These are phyloP conservation scores for Paramecium sonneborni DNA, from an alignment of 73 alveolate genomes.

Conservation along the genomic window DNA sequence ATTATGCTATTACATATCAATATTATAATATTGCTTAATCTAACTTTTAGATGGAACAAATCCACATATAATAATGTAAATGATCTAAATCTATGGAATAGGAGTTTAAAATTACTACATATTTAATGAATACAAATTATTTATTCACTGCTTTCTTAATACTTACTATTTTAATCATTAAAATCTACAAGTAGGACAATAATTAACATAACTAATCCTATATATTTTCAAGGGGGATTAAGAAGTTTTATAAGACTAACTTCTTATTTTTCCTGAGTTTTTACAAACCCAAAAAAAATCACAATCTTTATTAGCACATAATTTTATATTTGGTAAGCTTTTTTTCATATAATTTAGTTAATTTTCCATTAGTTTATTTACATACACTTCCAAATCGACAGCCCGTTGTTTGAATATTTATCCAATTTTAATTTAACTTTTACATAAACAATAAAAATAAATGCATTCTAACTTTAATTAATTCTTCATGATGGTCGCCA, in stretches of 20 bases:
- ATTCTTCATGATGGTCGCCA: background rate
- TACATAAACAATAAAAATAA: background rate
- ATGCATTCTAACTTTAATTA: background rate
- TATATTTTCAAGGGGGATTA: background rate
- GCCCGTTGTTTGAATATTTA: background rate
- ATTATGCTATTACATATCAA: background rate
- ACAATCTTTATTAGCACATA: background rate
- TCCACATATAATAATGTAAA: background rate
- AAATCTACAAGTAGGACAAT: background rate
- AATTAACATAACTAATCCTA: background rate
- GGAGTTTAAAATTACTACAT: background rate
- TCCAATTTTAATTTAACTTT: background rate
- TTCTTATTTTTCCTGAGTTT: background rate
- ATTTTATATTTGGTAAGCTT: background rate
- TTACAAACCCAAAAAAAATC: background rate
- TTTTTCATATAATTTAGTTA: background rate
- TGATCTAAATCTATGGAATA: background rate
- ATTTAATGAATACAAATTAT: background rate
- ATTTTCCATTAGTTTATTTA: background rate
- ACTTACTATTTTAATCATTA: background rate
- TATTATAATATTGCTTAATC: background rate
- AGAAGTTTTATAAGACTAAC: background rate
- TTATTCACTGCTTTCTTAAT: background rate
- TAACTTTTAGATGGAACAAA: background rate
- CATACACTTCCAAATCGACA: background rate